Evolutionary conservation across 257 asterid genomes (phyloP).

Genomic region (Fraxinus cuspidata): DNA sequence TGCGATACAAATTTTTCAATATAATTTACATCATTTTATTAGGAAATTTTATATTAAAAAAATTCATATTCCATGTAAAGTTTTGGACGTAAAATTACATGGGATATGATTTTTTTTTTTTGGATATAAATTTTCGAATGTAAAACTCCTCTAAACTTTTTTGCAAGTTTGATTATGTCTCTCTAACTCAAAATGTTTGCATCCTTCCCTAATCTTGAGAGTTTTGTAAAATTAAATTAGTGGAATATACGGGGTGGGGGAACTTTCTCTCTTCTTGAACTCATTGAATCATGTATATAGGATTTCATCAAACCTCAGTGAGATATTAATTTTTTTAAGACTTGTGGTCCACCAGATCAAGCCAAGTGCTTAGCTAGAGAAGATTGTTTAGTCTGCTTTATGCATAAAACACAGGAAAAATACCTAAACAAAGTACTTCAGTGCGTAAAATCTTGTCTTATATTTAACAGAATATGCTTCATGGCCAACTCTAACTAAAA

Average conservation of each 20-base stretch:
- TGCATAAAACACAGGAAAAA: neutral
- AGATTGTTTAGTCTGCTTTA: neutral
- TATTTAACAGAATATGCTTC: neutral
- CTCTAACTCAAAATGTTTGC: no score
- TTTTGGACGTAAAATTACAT: no score
- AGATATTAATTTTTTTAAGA: neutral
- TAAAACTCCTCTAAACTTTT: no score
- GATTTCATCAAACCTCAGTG: neutral
- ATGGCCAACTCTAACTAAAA: neutral
- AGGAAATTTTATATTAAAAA: no score
- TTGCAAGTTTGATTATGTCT: no score
- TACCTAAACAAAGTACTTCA: neutral
- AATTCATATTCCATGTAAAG: no score
- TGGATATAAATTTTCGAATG: no score
- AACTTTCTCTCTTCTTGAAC: neutral
- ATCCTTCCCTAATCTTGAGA: no score
- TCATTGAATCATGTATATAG: neutral
- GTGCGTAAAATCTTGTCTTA: neutral
- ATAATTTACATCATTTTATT: no score
- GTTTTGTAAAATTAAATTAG: no score
- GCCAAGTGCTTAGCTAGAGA: neutral
- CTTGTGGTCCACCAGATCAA: neutral
- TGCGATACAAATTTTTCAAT: no score
- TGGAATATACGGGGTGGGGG: neutral
- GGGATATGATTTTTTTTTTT: no score